Percentiles rank a stretch among this genome's conserved stretches.
These are phyloP conservation scores for Microbotryum saponariae DNA, from an alignment of 1,284 basidiomycete genomes.

Conservation along the genomic window DNA sequence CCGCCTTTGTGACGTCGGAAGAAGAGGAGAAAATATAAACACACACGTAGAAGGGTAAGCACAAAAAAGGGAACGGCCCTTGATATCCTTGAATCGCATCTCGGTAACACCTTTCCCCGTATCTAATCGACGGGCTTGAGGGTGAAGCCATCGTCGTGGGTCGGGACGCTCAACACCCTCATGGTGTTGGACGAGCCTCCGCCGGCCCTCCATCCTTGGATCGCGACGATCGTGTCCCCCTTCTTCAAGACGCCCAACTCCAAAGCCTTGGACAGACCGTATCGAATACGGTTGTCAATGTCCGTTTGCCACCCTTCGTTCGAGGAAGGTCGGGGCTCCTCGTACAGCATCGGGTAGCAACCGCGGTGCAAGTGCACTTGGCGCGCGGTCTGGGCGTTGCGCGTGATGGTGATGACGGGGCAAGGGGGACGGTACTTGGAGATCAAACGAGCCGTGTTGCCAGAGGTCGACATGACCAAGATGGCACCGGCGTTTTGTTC, in stretches of 20 bases:
- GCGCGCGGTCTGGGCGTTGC: conserved; percentile 89
- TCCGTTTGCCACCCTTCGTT: conserved; percentile 95
- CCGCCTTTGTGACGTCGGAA: no score
- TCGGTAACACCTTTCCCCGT: no score
- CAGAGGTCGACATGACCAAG: conserved; percentile 91
- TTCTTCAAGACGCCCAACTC: conserved; percentile 79
- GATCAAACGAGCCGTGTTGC: conserved; percentile 89
- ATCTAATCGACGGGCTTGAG: conserved; percentile 16
- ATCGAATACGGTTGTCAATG: conserved; percentile 82
- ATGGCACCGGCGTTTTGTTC: conserved; percentile 93
- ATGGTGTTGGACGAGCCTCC: conserved; percentile 64
- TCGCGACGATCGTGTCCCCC: conserved; percentile 83
- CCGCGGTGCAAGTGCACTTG: conserved; percentile 96
- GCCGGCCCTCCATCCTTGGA: conserved; percentile 98
- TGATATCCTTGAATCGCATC: no score
- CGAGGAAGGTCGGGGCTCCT: conserved; percentile 79
- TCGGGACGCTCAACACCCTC: conserved; percentile 26
- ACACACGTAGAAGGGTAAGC: not conserved
- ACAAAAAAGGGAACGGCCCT: not conserved
- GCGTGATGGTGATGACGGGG: conserved; percentile 93
- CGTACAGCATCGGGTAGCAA: conserved; percentile 95
- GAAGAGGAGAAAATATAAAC: not conserved
- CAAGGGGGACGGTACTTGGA: conserved; percentile 93
- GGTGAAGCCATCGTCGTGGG: conserved; percentile 17
- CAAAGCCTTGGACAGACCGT: conserved; percentile 82